Conservation (phyloP, 2,329 filamentous ascomycete species). For the Escovopsis sp. region DNA sequence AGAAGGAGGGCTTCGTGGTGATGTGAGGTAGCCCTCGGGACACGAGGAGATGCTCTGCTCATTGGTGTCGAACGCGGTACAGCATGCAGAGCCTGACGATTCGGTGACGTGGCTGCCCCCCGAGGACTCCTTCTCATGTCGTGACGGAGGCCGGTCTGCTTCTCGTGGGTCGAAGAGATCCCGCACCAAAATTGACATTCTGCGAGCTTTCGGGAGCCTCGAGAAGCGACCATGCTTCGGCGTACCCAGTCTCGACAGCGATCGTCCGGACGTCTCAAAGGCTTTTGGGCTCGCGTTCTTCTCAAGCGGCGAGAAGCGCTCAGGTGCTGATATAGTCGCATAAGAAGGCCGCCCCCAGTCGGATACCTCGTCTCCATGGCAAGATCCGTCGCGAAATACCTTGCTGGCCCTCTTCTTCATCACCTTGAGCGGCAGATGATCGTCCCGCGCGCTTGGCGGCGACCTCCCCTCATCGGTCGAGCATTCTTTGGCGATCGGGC, state of each 20-base stretch:
- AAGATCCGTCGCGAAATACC: background rate
- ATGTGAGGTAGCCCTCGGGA: background rate
- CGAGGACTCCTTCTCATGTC: background rate
- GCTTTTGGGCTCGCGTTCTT: background rate
- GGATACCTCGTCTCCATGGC: background rate
- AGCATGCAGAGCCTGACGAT: background rate
- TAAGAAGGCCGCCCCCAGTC: background rate
- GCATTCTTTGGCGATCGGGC: background rate
- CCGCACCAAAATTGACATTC: too few relatives aligned
- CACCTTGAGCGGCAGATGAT: background rate
- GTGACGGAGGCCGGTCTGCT: background rate
- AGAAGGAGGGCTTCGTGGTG: background rate
- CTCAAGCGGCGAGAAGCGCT: too few relatives aligned
- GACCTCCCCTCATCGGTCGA: background rate
- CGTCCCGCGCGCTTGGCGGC: background rate
- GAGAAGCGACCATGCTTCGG: too few relatives aligned
- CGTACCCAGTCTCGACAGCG: too few relatives aligned
- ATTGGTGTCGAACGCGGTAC: background rate
- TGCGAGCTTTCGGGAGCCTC: too few relatives aligned
- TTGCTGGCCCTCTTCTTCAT: constrained; percentile 1
- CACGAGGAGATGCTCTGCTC: background rate
- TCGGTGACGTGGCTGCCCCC: too few relatives aligned
- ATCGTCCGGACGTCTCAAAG: too few relatives aligned
- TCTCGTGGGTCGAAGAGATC: too few relatives aligned
- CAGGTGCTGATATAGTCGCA: too few relatives aligned